Conservation (phyloP, 768 basidiomycete genomes). For the Tricholoma sp. region DNA sequence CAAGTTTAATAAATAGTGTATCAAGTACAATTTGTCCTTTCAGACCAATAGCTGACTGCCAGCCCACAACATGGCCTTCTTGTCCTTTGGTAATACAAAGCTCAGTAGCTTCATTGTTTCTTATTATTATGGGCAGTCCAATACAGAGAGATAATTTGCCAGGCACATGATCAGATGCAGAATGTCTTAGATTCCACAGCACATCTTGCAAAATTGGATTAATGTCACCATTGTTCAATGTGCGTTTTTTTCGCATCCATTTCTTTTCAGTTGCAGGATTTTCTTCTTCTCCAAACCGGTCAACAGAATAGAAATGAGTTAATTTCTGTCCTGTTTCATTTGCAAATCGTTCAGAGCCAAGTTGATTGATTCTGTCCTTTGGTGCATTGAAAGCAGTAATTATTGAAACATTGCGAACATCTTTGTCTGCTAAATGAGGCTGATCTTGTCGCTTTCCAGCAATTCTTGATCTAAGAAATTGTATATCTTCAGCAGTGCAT, state of each 20-base stretch:
- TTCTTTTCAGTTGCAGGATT: neutral
- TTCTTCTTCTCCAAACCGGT: neutral
- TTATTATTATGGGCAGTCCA: neutral
- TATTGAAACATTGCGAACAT: slow-evolving; percentile 21
- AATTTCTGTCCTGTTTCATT: neutral
- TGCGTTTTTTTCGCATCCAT: neutral
- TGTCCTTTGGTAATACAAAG: neutral
- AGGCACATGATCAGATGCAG: neutral
- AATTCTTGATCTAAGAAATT: slow-evolving; percentile 16
- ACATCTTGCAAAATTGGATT: neutral
- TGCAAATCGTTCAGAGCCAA: neutral
- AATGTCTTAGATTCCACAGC: neutral
- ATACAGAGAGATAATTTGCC: neutral
- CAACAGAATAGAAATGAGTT: too few species aligned
- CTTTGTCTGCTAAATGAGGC: slow-evolving; percentile 7
- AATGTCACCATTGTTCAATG: neutral
- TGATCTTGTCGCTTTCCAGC: neutral
- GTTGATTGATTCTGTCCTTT: neutral
- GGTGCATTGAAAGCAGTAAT: slow-evolving; percentile 15
- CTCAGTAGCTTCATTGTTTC: neutral
- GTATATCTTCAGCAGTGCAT: slow-evolving; percentile 16
- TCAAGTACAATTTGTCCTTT: slow-evolving; percentile 6
- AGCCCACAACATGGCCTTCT: slow-evolving; percentile 3
- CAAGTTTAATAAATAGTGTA: slow-evolving; percentile 1
- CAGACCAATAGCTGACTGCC: slow-evolving; percentile 9